Conservation (phyloP, 306 rosid genomes). For the Medicago arabica region DNA sequence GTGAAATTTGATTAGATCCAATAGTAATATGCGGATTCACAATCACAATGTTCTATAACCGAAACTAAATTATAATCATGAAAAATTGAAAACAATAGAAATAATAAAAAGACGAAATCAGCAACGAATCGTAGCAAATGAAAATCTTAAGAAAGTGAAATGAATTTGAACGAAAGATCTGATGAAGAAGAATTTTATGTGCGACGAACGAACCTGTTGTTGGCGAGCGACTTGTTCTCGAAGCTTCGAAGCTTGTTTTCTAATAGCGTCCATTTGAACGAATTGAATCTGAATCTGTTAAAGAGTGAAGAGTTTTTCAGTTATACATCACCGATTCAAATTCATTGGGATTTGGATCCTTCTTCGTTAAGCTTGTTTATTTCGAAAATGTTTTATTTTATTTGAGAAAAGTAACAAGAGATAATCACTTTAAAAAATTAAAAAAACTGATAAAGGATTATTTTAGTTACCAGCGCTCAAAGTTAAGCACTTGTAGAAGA, state of each 20-base stretch:
- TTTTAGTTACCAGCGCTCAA: neutral
- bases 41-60: neutral
- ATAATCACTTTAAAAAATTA: neutral
- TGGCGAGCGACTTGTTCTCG: constrained; percentile 98
- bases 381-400: constrained; percentile 2
- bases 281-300: constrained; percentile 32
- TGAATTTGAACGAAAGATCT: constrained; percentile 43
- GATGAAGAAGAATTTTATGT: constrained; percentile 27
- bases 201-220: constrained; percentile 68
- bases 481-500: neutral
- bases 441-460: neutral
- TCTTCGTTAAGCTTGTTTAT: constrained; percentile 14
- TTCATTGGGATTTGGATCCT: constrained; percentile 34
- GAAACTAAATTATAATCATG: neutral
- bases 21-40: neutral
- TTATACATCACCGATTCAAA: constrained; percentile 3
- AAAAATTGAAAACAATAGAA: neutral
- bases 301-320: constrained; percentile 21
- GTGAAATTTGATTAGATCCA: constrained; percentile 40
- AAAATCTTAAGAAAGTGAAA: neutral
- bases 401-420: neutral
- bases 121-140: constrained; percentile 1
- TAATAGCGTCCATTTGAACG: constrained; percentile 78
- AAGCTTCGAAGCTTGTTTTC: constrained; percentile 95
- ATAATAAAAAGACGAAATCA: constrained; percentile 13